Evolutionary conservation across 441 rosid species (phyloP), one percentile per base, ranked within the genome.

Genomic region (Erodium texanum): DNA sequence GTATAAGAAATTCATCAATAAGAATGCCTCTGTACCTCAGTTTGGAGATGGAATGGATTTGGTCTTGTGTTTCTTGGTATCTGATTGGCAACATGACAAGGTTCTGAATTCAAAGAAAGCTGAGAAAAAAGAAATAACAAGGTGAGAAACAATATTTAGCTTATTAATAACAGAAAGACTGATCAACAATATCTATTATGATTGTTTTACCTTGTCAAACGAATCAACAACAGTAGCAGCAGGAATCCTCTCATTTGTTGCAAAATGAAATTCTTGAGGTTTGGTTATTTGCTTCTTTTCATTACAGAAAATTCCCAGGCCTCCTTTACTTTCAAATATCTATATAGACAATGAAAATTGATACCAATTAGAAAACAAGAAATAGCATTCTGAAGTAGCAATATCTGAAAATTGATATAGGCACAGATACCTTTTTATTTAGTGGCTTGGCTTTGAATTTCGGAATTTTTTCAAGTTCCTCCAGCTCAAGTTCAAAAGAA

Each of bases 301-400:
- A 73, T 85, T 87, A 75, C 89, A 88, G 70, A 84, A 92, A 41
- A 94, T 70, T 34, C 98, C 98, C 82, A 94, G 23, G 62, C 86
- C 96, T 70, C 99, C 99, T 83, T 89, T 94, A 70, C 96, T 92
- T 78, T 92, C 98, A 77, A 94, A 89, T 81, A 94, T 90, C 99
- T 94, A 38, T 1, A 70, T 63, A 74, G 66, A 73, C 68, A 36
- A 24, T 66, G 52, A 24, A 61, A 65, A 12, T 45, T 45, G 27
- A 24, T 61, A 5, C 50, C 18, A 15, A 19, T 24, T 19, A 23
- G 20, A 38, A 65, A 71, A 34, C 22, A 11, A 38, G 38, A 34
- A 34, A 7, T 10, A 34, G 38, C 38, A 34, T 34, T 34, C 38
- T 34, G 63, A 23, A 59, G 63, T 11, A 9, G 63, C 22, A 59